Conservation (phyloP, 305 asterid genomes). For the Fraxinus baroniana region DNA sequence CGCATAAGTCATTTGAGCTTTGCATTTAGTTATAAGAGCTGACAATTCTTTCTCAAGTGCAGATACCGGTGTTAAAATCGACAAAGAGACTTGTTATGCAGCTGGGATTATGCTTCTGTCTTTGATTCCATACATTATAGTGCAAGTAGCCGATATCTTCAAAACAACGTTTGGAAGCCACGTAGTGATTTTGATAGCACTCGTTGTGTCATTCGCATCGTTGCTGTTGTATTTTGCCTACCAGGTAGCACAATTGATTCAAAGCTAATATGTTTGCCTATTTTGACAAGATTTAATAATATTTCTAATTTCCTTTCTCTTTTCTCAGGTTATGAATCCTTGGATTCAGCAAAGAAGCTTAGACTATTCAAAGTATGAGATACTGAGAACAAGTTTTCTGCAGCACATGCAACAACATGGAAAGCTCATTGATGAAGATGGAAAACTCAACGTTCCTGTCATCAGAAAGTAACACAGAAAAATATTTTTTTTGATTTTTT, state of each 20-base stretch:
- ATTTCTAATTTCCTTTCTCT: background rate
- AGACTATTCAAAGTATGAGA: conserved; percentile 45
- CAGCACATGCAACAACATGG: conserved; percentile 42
- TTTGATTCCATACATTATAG: conserved; percentile 39
- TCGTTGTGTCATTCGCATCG: conserved; percentile 31
- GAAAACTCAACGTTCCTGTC: conserved; percentile 35
- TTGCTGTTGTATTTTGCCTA: conserved; percentile 40
- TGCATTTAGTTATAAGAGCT: background rate
- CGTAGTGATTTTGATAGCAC: conserved; percentile 33
- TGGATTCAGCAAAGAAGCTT: conserved; percentile 59
- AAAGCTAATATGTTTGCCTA: background rate
- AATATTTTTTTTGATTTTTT: background rate
- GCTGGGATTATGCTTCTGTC: conserved; percentile 56
- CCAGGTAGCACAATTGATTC: conserved; percentile 30
- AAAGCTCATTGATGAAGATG: conserved; percentile 38
- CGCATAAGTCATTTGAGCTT: background rate
- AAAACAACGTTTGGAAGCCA: conserved; percentile 17
- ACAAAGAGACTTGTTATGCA: conserved; percentile 33
- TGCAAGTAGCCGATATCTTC: conserved; percentile 25
- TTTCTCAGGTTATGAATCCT: conserved; percentile 45
- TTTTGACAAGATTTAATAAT: background rate
- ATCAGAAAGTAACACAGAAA: conserved; percentile 30
- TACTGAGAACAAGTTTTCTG: conserved; percentile 36
- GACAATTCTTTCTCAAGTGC: background rate
- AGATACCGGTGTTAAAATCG: conserved; percentile 34